Evolutionary conservation across 441 rosid genomes (phyloP).

Genomic region (Corymbia calophylla): DNA sequence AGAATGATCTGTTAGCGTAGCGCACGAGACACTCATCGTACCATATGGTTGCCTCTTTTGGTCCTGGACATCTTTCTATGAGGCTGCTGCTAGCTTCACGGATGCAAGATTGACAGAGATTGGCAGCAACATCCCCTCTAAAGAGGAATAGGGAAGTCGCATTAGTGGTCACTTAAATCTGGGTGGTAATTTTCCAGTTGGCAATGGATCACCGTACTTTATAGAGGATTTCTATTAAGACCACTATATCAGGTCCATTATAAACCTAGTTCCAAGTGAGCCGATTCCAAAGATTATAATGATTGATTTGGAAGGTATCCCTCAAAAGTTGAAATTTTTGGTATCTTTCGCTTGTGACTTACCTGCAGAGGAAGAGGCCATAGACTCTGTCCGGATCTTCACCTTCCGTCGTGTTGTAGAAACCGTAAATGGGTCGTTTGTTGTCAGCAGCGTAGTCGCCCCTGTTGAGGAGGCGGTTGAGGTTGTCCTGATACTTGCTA

Average conservation of each 20-base stretch:
- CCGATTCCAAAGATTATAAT: neutral
- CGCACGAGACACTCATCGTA: neutral
- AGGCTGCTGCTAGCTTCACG: accelerated
- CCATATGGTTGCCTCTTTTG: neutral
- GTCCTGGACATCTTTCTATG: neutral
- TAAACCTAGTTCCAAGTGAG: neutral
- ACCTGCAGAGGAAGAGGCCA: neutral
- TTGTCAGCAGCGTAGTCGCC: accelerated
- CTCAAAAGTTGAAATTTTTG: neutral
- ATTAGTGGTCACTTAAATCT: neutral
- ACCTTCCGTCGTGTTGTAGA: neutral
- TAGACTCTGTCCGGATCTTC: neutral
- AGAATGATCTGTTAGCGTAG: neutral
- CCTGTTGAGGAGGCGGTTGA: accelerated
- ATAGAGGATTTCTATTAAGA: neutral
- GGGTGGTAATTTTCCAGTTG: accelerated
- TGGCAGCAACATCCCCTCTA: neutral
- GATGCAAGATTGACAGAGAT: neutral
- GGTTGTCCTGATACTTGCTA: neutral
- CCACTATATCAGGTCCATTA: neutral
- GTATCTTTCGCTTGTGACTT: neutral
- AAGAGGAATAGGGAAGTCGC: neutral
- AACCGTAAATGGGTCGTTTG: neutral
- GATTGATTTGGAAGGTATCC: neutral
- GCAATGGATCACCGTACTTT: neutral